Percentiles rank a stretch among this genome's conserved stretches.
These are phyloP conservation scores for Neurospora sp. DNA, from an alignment of 2,329 filamentous ascomycete species.

Conservation along the genomic window DNA sequence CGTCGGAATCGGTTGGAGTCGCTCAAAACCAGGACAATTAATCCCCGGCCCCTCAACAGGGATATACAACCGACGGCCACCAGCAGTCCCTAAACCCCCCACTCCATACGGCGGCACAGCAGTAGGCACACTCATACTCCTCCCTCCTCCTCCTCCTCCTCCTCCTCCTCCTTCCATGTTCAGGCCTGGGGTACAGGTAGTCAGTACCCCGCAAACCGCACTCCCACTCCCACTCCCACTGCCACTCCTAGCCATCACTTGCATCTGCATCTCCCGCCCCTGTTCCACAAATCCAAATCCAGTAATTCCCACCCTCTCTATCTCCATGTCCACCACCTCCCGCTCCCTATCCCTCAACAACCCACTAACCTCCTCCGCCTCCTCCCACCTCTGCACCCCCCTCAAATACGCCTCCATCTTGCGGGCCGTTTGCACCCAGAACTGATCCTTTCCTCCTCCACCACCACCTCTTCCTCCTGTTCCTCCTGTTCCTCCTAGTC, in stretches of 20 bases:
- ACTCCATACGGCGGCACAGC: not conserved
- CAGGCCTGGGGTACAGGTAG: not conserved
- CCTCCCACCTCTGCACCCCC: conserved; percentile 6
- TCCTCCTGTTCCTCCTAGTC: not conserved
- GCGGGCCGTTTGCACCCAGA: conserved; percentile 17
- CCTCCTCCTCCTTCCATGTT: not conserved
- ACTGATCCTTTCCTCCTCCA: conserved; percentile 1
- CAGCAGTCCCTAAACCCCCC: not conserved
- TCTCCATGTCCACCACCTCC: not conserved
- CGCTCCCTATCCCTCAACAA: conserved; percentile 2
- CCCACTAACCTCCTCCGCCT: conserved; percentile 8
- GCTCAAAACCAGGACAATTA: not conserved
- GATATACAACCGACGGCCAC: too few species aligned
- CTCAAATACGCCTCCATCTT: conserved; percentile 12
- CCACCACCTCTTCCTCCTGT: too few species aligned
- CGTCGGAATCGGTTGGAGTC: not conserved
- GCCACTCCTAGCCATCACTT: not conserved
- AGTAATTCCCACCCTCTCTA: not conserved
- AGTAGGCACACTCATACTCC: not conserved
- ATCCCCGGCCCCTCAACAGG: not conserved
- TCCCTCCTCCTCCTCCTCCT: not conserved
- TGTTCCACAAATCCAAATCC: not conserved
- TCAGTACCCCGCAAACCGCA: too few species aligned
- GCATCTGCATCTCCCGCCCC: not conserved
- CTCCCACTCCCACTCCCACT: not conserved